A percentile compares a stretch with the other conserved stretches of the same genome.
These are phyloP conservation scores for Lactifluus piperatus DNA, from an alignment of 768 basidiomycete species.

Conservation along the genomic window DNA sequence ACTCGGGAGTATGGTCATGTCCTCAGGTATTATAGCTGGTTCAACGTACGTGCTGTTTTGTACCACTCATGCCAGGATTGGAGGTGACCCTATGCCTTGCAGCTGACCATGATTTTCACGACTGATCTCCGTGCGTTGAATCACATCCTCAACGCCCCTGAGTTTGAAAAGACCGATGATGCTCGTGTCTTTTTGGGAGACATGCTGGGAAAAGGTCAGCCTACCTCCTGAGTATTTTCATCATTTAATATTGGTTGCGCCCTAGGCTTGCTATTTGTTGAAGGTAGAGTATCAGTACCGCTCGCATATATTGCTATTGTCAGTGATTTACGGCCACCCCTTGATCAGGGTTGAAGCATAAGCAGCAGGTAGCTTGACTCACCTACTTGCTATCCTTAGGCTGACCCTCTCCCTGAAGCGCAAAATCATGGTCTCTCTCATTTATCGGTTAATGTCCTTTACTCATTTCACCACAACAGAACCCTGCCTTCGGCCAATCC, in stretches of 20 bases:
- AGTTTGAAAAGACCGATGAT: constrained; percentile 7
- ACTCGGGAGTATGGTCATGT: constrained; percentile 1
- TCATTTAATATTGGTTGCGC: not conserved
- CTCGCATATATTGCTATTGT: not conserved
- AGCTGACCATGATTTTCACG: not conserved
- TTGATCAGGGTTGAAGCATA: constrained; percentile 6
- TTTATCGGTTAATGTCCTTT: not conserved
- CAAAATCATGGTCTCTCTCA: constrained; percentile 8
- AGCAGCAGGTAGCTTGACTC: constrained; percentile 5
- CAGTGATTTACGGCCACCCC: not conserved
- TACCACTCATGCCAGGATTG: not conserved
- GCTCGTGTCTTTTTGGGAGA: not conserved
- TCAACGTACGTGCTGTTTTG: constrained; percentile 1
- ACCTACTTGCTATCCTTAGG: not conserved
- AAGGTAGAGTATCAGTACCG: not conserved
- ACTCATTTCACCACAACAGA: not conserved
- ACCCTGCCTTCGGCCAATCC: constrained; percentile 14
- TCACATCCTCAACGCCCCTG: constrained; percentile 4
- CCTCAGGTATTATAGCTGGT: constrained; percentile 7
- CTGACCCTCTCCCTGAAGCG: constrained; percentile 3
- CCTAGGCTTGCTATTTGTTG: constrained; percentile 11
- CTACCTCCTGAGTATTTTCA: not conserved
- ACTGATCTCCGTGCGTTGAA: constrained; percentile 13
- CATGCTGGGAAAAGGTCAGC: constrained; percentile 7
- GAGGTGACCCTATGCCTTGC: not conserved